Evolutionary conservation across 768 basidiomycete species (phyloP).

Genomic region (Mycena olivaceomarginata): DNA sequence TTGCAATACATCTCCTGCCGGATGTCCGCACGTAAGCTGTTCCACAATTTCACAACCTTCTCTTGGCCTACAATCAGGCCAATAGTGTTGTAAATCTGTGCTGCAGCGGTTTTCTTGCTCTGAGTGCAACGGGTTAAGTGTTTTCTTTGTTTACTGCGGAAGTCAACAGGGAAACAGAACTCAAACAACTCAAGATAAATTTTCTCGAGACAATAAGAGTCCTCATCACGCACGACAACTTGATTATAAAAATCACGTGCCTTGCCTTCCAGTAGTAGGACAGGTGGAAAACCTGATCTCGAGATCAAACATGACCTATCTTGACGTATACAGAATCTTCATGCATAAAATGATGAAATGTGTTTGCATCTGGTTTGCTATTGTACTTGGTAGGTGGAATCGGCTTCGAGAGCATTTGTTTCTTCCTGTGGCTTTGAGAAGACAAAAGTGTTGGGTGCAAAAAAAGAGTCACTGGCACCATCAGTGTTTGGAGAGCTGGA

Average conservation of each 20-base stretch:
- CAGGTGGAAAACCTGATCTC: conserved; percentile 46
- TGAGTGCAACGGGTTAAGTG: conserved; percentile 23
- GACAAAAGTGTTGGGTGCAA: background rate
- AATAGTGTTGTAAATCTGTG: conserved; percentile 47
- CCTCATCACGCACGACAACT: conserved; percentile 49
- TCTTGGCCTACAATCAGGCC: conserved; percentile 42
- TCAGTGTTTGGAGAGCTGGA: background rate
- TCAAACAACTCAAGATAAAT: conserved; percentile 59
- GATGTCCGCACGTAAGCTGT: background rate
- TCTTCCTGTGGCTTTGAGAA: background rate
- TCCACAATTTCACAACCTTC: background rate
- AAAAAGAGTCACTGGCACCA: background rate
- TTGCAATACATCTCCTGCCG: background rate
- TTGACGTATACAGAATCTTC: conserved; percentile 48
- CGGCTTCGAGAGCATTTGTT: background rate
- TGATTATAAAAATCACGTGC: conserved; percentile 57
- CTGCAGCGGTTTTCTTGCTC: conserved; percentile 37
- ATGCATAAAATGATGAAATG: conserved; percentile 52
- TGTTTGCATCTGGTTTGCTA: conserved; percentile 47
- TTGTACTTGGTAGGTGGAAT: conserved; percentile 49
- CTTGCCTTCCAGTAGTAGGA: conserved; percentile 50
- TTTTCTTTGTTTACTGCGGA: conserved; percentile 24
- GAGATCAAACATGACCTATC: conserved; percentile 41
- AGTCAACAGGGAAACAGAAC: conserved; percentile 60
- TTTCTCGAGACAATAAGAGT: conserved; percentile 50